These are phyloP conservation scores for Gracilaria gracilis DNA, from an alignment of 23 red algal species.

Conservation along the genomic window DNA sequence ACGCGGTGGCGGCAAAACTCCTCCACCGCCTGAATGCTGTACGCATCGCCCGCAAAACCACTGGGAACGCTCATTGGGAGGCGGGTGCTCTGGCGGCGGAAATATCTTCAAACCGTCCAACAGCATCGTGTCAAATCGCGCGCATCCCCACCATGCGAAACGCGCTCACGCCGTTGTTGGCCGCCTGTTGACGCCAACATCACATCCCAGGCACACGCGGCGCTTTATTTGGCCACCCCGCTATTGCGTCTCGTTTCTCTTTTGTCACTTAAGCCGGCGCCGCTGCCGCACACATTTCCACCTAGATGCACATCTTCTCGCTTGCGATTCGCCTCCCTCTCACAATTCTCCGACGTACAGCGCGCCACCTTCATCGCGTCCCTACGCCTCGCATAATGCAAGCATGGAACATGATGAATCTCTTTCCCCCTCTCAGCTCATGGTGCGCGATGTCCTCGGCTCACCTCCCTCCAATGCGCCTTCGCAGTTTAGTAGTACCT, in stretches of 20 bases:
- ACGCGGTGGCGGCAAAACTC: no score
- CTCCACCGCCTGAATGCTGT: not conserved
- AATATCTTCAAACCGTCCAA: conserved; percentile 22
- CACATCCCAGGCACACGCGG: not conserved
- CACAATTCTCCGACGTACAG: no score
- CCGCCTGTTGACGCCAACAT: not conserved
- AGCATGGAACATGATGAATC: not conserved
- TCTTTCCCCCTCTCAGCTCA: not conserved
- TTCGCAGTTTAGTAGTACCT: not conserved
- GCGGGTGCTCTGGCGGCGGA: conserved; percentile 31
- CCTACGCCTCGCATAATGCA: not conserved
- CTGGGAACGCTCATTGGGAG: no score
- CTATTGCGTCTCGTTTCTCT: not conserved
- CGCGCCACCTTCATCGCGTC: no score
- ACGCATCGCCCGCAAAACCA: not conserved
- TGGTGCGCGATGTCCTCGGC: not conserved
- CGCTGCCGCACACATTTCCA: not conserved
- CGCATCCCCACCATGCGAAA: not conserved
- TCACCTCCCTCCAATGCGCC: not conserved
- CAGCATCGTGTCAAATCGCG: not conserved
- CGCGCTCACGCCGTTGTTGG: not conserved
- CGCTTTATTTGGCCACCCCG: not conserved
- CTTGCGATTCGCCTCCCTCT: no score
- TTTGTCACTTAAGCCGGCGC: not conserved
- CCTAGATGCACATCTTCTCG: no score